phyloP scores from a whole-genome alignment of 345 rosid species.

The Eucalyptus rudis region DNA sequence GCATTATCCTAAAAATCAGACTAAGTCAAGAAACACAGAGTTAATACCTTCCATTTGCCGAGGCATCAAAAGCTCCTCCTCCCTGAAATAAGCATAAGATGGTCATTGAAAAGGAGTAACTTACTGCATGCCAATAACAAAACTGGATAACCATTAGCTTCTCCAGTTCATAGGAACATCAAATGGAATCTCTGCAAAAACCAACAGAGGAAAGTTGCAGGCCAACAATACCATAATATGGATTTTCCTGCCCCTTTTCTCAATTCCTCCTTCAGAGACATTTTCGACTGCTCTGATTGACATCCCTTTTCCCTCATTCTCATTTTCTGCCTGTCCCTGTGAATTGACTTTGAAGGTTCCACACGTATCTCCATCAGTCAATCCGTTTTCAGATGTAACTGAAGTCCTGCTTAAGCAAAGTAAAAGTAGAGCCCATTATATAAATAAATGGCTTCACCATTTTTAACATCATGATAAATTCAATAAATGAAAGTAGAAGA shows the following conservation, averaged over 20 bases:
- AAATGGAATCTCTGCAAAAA: not conserved
- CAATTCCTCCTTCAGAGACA: conserved; percentile 1
- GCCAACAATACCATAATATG: conserved; percentile 4
- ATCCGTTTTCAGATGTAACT: conserved; percentile 11
- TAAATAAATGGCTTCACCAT: not conserved
- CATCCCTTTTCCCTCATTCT: conserved; percentile 6
- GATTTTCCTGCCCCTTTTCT: not conserved
- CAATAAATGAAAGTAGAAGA: not conserved
- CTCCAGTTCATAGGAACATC: not conserved
- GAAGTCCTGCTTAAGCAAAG: conserved; percentile 15
- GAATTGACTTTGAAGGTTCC: not conserved
- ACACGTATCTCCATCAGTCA: conserved; percentile 1
- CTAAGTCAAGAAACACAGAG: not conserved
- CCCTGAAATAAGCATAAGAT: conserved; percentile 6
- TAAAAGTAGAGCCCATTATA: not conserved
- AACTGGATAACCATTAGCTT: not conserved
- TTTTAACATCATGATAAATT: not conserved
- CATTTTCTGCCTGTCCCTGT: conserved; percentile 6
- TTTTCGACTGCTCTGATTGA: not conserved
- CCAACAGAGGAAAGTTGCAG: not conserved
- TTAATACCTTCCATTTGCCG: conserved; percentile 20
- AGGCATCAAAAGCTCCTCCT: conserved; percentile 9
- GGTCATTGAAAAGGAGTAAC: not conserved
- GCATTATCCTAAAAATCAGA: not conserved
- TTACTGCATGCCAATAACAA: not conserved